phyloP scores from a whole-genome alignment of 768 basidiomycete species.

The Scleroderma bovista region DNA sequence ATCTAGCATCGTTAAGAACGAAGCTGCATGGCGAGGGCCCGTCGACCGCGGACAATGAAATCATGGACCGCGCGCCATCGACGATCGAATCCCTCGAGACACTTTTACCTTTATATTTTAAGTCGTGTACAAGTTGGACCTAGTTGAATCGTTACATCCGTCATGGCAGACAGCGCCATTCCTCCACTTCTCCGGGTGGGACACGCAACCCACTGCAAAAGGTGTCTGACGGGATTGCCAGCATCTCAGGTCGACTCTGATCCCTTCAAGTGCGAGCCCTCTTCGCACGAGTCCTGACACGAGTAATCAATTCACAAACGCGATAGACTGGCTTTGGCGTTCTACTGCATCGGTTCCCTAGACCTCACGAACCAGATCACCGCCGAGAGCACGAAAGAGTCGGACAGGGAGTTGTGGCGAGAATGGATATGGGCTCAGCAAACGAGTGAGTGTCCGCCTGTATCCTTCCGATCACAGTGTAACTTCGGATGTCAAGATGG shows the following conservation, averaged over 20 bases:
- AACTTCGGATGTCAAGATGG: constrained; percentile 37
- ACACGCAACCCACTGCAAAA: constrained; percentile 60
- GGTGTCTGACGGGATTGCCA: constrained; percentile 71
- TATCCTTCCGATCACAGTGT: background rate
- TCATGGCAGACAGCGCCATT: constrained; percentile 13
- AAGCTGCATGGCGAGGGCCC: too few relatives aligned
- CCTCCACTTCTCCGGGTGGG: constrained; percentile 37
- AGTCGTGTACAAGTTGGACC: too few relatives aligned
- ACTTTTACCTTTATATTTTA: too few relatives aligned
- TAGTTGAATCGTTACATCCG: too few relatives aligned
- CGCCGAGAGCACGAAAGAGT: constrained; percentile 34
- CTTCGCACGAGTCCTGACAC: constrained; percentile 9
- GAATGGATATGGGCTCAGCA: constrained; percentile 93
- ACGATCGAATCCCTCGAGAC: too few relatives aligned
- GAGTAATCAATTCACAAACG: constrained; percentile 6
- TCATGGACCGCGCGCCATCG: too few relatives aligned
- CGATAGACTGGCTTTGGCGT: constrained; percentile 72
- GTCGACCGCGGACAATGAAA: too few relatives aligned
- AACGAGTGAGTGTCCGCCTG: constrained; percentile 37
- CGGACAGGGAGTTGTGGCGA: constrained; percentile 59
- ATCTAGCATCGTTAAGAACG: too few relatives aligned
- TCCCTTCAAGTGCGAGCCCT: constrained; percentile 53
- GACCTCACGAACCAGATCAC: constrained; percentile 61
- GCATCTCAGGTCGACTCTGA: constrained; percentile 64
- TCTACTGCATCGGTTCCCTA: constrained; percentile 83